A percentile compares a stretch with the other conserved stretches of the same genome.
These are phyloP conservation scores for Beauveria australis DNA, from an alignment of 2,329 filamentous ascomycete species.

Conservation along the genomic window DNA sequence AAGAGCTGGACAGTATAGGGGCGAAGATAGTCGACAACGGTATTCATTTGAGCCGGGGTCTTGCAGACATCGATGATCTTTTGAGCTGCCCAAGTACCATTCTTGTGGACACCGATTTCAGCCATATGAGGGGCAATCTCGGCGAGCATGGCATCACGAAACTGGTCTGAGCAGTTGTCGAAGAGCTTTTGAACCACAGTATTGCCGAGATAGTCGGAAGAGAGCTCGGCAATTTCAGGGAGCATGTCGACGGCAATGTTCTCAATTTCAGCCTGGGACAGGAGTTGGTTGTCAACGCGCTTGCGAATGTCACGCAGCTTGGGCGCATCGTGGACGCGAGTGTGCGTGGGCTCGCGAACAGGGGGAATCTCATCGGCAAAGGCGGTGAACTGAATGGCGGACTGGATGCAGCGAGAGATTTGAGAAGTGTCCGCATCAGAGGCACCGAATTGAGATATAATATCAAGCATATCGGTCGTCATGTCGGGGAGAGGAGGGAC, in stretches of 20 bases:
- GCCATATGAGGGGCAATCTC: conserved; percentile 87
- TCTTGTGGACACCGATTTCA: conserved; percentile 97
- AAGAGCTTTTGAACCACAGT: conserved; percentile 99
- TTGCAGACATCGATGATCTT: conserved; percentile 98
- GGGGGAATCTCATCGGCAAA: conserved; percentile 82
- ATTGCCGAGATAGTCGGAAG: conserved; percentile 95
- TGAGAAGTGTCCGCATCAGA: conserved; percentile 66
- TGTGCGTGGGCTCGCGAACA: conserved; percentile 80
- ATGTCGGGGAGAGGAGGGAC: conserved; percentile 71
- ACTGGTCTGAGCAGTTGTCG: conserved; percentile 84
- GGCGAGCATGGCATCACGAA: conserved; percentile 83
- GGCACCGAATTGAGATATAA: conserved; percentile 83
- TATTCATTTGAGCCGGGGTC: conserved; percentile 68
- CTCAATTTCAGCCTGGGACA: conserved; percentile 81
- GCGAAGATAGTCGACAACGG: conserved; percentile 77
- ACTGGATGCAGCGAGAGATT: conserved; percentile 66
- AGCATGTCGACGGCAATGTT: conserved; percentile 89
- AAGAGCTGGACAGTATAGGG: conserved; percentile 87
- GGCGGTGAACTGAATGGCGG: conserved; percentile 63
- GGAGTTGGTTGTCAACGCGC: conserved; percentile 90
- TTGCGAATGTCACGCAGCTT: conserved; percentile 94
- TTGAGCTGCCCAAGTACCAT: conserved; percentile 97
- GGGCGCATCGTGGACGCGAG: conserved; percentile 84
- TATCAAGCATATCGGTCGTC: conserved; percentile 72
- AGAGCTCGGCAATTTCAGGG: conserved; percentile 87